Evolutionary conservation across 495 filamentous ascomycete genomes (phyloP), one percentile per base, ranked within the genome.

Genomic region (Podospora pseudocomata): DNA sequence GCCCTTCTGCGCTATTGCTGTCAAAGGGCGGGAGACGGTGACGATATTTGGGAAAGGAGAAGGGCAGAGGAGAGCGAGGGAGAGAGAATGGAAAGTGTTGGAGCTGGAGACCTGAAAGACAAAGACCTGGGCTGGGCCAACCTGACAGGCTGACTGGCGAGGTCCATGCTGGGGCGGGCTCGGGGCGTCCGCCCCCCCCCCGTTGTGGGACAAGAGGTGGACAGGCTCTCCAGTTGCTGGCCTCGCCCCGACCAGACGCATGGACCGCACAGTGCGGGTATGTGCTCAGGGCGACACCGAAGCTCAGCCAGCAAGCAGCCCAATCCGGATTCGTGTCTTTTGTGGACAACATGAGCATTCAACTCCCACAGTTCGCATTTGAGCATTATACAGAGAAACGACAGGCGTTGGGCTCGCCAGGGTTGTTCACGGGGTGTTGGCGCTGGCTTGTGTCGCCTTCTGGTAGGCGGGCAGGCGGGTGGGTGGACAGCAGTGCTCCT

Each of bases 61-160:
- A 68, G 69, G 66, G 66, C 57, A 60, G 66, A 67, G 72, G 66
- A 65, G 68, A 67, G 66, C 44, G 68, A 65, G 39, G 55, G 61
- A 65, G 67, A 63, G 66, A 72, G 53, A 67, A 69, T 63, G 66
- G 66, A 63, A 70, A 67, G 60, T 65, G 66, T 58, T 56, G 63
- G 60, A 62, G 56, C 32, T 34, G 60, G 65, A 20, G 32, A 53
- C 39, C 65, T 32, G 61, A 19, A 32, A 44, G 49, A 69, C 19
- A 19, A 32, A 44, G 49, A 69, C 19, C 23, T 23, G 23, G 23
- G 23, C 65, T 58, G 65, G 53, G 44, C 55, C 61, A 53, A 65
- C 65, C 67, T 63, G 56, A 54, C 55, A 44, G 26, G 65, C 60
- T 60, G 60, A 20, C 55, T 63, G 59, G 60, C 60, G 18, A 44